Conservation (phyloP, 805 yeast species). For the Saturnispora diversa region DNA sequence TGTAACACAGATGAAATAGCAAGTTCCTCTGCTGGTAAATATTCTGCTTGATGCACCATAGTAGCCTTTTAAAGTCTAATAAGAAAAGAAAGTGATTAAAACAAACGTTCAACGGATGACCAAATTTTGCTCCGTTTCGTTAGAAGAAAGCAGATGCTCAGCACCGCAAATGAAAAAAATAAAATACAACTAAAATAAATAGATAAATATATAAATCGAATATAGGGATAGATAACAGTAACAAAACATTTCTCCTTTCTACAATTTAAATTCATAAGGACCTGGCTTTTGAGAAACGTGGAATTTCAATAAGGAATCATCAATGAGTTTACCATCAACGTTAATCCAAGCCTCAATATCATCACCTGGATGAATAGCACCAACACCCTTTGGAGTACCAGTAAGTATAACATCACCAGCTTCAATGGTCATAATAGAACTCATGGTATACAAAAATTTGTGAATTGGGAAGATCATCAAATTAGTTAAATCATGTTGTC, state of each 20-base stretch:
- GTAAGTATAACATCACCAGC: slow-evolving; percentile 88
- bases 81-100: not conserved
- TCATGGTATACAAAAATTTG: slow-evolving; percentile 68
- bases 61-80: too few relatives aligned
- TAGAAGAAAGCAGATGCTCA: too few relatives aligned
- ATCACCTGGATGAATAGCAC: slow-evolving; percentile 74
- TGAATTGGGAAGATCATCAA: slow-evolving; percentile 88
- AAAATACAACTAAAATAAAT: not conserved
- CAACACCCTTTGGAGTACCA: slow-evolving; percentile 99
- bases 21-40: slow-evolving; percentile 48
- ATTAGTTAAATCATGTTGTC: slow-evolving; percentile 68
- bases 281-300: slow-evolving; percentile 51
- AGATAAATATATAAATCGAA: not conserved
- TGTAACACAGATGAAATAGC: slow-evolving; percentile 70
- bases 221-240: too few relatives aligned
- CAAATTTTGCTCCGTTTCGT: too few relatives aligned
- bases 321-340: slow-evolving; percentile 48
- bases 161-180: not conserved
- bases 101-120: too few relatives aligned
- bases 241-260: too few relatives aligned
- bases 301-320: slow-evolving; percentile 40
- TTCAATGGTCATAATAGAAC: slow-evolving; percentile 82
- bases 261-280: slow-evolving; percentile 40
- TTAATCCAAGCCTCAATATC: slow-evolving; percentile 53
- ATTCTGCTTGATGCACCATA: slow-evolving; percentile 57